Conservation (phyloP, 768 basidiomycete genomes). For the Leucocoprinus leucothites region DNA sequence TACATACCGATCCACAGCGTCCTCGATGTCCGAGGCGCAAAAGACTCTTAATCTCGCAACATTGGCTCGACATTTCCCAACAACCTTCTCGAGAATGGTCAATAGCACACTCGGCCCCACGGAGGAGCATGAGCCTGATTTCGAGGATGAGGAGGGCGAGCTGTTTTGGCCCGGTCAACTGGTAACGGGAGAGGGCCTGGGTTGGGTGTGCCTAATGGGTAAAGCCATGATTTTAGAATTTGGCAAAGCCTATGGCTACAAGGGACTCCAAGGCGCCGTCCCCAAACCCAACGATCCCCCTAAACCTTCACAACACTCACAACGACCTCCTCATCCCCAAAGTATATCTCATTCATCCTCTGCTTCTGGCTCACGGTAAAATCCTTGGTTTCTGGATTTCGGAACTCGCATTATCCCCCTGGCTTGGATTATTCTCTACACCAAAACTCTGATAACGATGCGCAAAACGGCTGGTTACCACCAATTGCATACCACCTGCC, state of each 20-base stretch:
- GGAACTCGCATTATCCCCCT: conserved; percentile 1
- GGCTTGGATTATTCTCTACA: background rate
- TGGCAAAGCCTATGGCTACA: conserved; percentile 72
- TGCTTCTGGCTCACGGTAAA: conserved; percentile 8
- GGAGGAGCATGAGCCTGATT: conserved; percentile 78
- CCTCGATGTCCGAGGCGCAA: conserved; percentile 50
- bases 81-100: conserved; percentile 72
- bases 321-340: conserved; percentile 9
- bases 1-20: conserved; percentile 37
- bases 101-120: conserved; percentile 54
- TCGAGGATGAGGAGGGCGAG: conserved; percentile 84
- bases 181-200: conserved; percentile 72
- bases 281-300: conserved; percentile 36
- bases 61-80: conserved; percentile 69
- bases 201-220: conserved; percentile 86
- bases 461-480: conserved; percentile 1
- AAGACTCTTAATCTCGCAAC: conserved; percentile 60
- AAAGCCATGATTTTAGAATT: conserved; percentile 85
- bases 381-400: background rate
- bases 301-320: conserved; percentile 5
- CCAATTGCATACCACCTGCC: background rate
- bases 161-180: conserved; percentile 81
- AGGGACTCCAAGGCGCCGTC: conserved; percentile 68
- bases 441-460: conserved; percentile 8
- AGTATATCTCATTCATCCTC: conserved; percentile 8